Evolutionary conservation across 192 early-diverging fungal species (phyloP).

Genomic region (Entrophospora sp.): DNA sequence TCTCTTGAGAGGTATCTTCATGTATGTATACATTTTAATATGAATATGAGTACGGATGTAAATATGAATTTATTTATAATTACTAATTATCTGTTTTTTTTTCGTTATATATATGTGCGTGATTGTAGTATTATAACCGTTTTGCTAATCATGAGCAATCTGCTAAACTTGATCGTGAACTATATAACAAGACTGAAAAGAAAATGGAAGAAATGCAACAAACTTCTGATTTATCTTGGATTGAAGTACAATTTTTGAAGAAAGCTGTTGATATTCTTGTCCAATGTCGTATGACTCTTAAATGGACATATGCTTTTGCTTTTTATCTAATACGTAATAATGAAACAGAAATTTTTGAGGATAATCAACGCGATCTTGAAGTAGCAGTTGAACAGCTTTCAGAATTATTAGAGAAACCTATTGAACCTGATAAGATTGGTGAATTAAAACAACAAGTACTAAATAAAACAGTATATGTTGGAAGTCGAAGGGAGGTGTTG

Average conservation of each 20-base stretch:
- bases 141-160: constrained; percentile 98
- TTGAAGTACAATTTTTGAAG: constrained; percentile 95
- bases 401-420: constrained; percentile 81
- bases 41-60: too few relatives aligned
- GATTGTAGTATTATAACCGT: constrained; percentile 95
- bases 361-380: constrained; percentile 96
- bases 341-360: constrained; percentile 87
- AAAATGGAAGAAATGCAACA: constrained; percentile 98
- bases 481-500: constrained; percentile 75
- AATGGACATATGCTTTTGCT: constrained; percentile 97
- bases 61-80: too few relatives aligned
- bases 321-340: constrained; percentile 86
- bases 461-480: constrained; percentile 93
- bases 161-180: constrained; percentile 71
- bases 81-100: too few relatives aligned
- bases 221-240: constrained; percentile 85
- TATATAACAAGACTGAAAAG: constrained; percentile 77
- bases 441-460: constrained; percentile 80
- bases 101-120: too few relatives aligned
- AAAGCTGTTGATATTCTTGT: constrained; percentile 86
- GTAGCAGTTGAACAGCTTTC: constrained; percentile 93
- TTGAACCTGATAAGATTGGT: constrained; percentile 64
- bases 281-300: constrained; percentile 83
- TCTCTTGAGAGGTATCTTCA: constrained; percentile 92
- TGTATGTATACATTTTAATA: too few relatives aligned